phyloP scores from a whole-genome alignment of 2,329 filamentous ascomycete species.

The Talaromyces pinophilus region DNA sequence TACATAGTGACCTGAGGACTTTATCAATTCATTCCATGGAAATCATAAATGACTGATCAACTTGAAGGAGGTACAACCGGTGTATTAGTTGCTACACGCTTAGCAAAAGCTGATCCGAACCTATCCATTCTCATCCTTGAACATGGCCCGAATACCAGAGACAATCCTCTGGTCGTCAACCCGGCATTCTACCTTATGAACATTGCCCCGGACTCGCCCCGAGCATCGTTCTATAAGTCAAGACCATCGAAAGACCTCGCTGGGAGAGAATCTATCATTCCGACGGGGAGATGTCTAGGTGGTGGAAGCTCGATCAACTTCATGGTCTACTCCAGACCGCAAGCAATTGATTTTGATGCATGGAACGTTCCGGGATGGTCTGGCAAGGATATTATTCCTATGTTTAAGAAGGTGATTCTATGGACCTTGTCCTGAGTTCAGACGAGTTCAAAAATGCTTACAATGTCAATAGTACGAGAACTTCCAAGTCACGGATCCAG shows the following conservation, averaged over 20 bases:
- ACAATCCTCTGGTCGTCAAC: constrained; percentile 53
- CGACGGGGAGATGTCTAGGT: constrained; percentile 57
- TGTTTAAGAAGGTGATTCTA: constrained; percentile 49
- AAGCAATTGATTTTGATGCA: constrained; percentile 45
- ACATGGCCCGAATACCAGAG: constrained; percentile 55
- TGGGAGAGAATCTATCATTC: constrained; percentile 38
- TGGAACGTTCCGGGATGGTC: constrained; percentile 58
- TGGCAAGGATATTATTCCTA: constrained; percentile 55
- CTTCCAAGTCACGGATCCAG: constrained; percentile 25
- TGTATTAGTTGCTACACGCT: constrained; percentile 53
- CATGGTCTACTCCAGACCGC: constrained; percentile 53
- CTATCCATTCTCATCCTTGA: constrained; percentile 58
- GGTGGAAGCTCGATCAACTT: constrained; percentile 64
- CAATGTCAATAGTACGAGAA: constrained; percentile 22
- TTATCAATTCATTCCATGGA: not conserved
- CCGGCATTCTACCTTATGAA: constrained; percentile 55
- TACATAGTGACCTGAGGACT: not conserved
- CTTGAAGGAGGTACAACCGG: constrained; percentile 50
- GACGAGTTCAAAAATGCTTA: not conserved
- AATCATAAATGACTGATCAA: not conserved
- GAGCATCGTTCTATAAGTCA: constrained; percentile 55
- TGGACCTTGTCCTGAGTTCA: not conserved
- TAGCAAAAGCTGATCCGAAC: constrained; percentile 53
- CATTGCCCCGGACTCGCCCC: constrained; percentile 52
- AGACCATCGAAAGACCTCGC: constrained; percentile 43